Base-by-base conservation (phyloP, 108 stramenopile genomes). In the Fragilaria crotonensis region DNA sequence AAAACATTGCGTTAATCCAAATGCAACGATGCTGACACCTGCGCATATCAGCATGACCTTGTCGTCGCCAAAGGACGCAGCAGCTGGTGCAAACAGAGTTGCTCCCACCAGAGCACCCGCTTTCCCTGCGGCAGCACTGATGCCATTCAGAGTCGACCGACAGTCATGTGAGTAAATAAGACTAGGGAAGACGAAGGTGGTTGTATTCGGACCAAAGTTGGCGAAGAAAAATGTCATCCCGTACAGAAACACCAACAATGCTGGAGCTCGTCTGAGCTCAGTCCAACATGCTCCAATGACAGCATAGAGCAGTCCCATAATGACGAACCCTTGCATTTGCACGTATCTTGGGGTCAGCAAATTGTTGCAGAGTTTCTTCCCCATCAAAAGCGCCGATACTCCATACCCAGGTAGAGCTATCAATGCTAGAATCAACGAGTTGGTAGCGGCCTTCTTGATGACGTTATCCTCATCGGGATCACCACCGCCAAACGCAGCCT, bases 161-260 rank as follows among this genome's bases (percentile, higher is more conserved):
- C 81, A 78, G 22, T 83, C 68, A 3, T 60, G 70, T 3, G 79
- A 76, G 56, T 78, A 94, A 0, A 85, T 67, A 25, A 94, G 69
- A 56, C 74, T 76, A 2, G 92, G 88, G 50, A 94, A 60, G 47
- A 78, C 63, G 45, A 81, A 81, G 19, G 89, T 87, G 3, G 88
- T 81, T 29, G 87, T 79, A 52, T 94, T 94, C 36, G 92, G 92
- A 3, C 92, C 92, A 48, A 87, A 90, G 50, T 94, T 94, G 45
- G 82, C 71, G 70, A 90, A 90, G 67, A 94, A 94, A 58, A 94
- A 94, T 4, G 86, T 90, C 27, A 72, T 22, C 0, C 92, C 87
- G 49, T 89, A 94, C n/a, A 88, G 20, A 0, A 71, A 30, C 3
- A 86, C 33, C 48, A 82, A 52, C 25, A 84, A n/a, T 23, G 66